phyloP scores from a whole-genome alignment of 78 protist genomes.

The Dictyostelium purpureum region DNA sequence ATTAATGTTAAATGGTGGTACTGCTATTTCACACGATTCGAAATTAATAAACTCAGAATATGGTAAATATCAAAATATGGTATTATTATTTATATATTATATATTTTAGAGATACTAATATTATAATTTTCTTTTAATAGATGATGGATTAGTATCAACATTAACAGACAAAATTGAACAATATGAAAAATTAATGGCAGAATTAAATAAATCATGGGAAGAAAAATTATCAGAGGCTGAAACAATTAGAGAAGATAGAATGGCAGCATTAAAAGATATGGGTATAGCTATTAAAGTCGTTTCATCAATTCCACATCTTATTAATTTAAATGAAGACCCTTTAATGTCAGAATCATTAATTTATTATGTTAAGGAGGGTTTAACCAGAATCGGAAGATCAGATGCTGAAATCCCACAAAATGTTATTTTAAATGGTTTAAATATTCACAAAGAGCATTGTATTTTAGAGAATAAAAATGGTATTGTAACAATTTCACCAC shows the following conservation, averaged over 20 bases:
- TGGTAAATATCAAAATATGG: not conserved
- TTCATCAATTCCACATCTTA: constrained; percentile 81
- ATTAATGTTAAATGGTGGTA: constrained; percentile 28
- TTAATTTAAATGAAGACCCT: constrained; percentile 92
- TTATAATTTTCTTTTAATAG: too few relatives aligned
- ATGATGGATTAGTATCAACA: constrained; percentile 5
- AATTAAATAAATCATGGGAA: constrained; percentile 79
- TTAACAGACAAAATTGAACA: constrained; percentile 71
- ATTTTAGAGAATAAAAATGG: constrained; percentile 17
- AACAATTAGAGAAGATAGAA: constrained; percentile 68
- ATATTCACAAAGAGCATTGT: constrained; percentile 79
- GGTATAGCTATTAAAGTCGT: constrained; percentile 80
- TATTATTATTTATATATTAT: too few relatives aligned
- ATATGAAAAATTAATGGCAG: constrained; percentile 64
- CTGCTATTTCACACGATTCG: not conserved
- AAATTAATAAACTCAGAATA: not conserved
- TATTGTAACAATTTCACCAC: constrained; percentile 49
- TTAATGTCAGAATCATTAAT: constrained; percentile 87
- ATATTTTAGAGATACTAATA: too few relatives aligned
- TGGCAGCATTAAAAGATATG: constrained; percentile 68
- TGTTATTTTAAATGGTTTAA: constrained; percentile 77
- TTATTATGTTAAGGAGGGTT: constrained; percentile 77
- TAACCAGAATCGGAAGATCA: constrained; percentile 67
- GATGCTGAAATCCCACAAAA: constrained; percentile 72
- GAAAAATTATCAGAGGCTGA: constrained; percentile 45